Percentiles rank a stretch among this genome's conserved stretches.
Conservation (phyloP, 176 grass and related monocot species). For the Musa schizocarpa region DNA sequence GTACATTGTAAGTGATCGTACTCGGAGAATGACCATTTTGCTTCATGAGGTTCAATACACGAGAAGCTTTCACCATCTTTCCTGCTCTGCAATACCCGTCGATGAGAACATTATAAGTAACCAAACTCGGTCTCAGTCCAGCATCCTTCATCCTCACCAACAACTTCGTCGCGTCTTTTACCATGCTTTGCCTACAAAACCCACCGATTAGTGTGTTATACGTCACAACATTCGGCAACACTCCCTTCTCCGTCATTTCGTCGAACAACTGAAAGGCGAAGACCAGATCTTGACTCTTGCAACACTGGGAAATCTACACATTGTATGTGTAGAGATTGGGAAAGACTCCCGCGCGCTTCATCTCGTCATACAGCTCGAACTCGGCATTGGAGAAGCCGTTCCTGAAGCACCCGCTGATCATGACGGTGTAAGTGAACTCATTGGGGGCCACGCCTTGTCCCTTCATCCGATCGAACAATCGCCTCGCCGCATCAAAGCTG, state of each 20-base stretch:
- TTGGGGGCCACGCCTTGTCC: constrained; percentile 26
- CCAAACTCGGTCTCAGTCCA: background rate
- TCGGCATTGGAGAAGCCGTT: constrained; percentile 21
- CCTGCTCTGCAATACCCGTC: constrained; percentile 53
- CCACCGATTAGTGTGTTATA: constrained; percentile 49
- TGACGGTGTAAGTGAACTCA: constrained; percentile 57
- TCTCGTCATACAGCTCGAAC: constrained; percentile 39
- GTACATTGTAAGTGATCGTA: constrained; percentile 45
- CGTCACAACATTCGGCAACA: constrained; percentile 38
- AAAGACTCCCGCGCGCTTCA: constrained; percentile 30
- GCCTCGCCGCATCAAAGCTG: constrained; percentile 25
- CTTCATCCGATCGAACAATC: constrained; percentile 51
- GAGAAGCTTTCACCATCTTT: constrained; percentile 40
- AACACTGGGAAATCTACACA: constrained; percentile 39
- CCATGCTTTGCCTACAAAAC: constrained; percentile 23
- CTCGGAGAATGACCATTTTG: constrained; percentile 26
- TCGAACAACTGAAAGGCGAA: constrained; percentile 38
- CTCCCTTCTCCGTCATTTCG: constrained; percentile 48
- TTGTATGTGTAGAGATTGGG: constrained; percentile 61
- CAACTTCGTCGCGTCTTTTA: constrained; percentile 34
- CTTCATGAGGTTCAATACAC: constrained; percentile 54
- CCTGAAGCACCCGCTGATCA: constrained; percentile 56
- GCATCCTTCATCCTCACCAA: constrained; percentile 33
- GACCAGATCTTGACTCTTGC: constrained; percentile 32
- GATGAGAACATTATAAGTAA: constrained; percentile 63